Evolutionary conservation across 2,329 filamentous ascomycete genomes (phyloP).

Genomic region (Microdochium nivale): DNA sequence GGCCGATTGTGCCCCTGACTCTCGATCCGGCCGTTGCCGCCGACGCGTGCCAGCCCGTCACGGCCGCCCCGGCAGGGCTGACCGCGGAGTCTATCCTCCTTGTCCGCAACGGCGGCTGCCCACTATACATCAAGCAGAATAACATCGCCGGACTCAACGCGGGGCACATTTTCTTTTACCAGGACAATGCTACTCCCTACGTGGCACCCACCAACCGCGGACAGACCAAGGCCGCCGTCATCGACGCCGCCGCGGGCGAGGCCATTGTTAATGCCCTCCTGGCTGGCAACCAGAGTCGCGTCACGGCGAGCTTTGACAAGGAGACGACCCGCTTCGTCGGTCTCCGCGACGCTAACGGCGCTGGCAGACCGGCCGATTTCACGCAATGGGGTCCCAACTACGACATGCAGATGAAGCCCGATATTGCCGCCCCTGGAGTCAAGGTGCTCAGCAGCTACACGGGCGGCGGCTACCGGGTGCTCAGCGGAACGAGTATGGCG

Average conservation of each 20-base stretch:
- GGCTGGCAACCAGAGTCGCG: conserved; percentile 15
- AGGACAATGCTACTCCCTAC: conserved; percentile 13
- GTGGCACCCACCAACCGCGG: conserved; percentile 5
- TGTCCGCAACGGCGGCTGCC: conserved; percentile 9
- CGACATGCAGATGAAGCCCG: conserved; percentile 30
- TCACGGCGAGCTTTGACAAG: conserved; percentile 16
- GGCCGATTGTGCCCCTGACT: conserved; percentile 16
- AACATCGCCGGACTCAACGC: conserved; percentile 20
- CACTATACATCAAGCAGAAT: conserved; percentile 11
- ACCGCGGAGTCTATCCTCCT: conserved; percentile 7
- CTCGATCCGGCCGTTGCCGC: conserved; percentile 13
- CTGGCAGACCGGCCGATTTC: conserved; percentile 14
- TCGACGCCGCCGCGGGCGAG: conserved; percentile 17
- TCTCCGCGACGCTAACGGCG: conserved; percentile 8
- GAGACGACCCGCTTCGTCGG: conserved; percentile 11
- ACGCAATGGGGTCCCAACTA: conserved; percentile 32
- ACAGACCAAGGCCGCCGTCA: conserved; percentile 5
- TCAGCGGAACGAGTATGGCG: conserved; percentile 38
- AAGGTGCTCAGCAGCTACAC: conserved; percentile 34
- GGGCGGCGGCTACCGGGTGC: conserved; percentile 24
- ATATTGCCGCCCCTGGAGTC: conserved; percentile 28
- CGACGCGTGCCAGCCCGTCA: conserved; percentile 14
- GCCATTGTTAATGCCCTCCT: conserved; percentile 19
- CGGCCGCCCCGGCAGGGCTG: conserved; percentile 8
- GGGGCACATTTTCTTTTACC: conserved; percentile 22